Conservation (phyloP, 176 grass and related monocot genomes). For the Phragmites australis region DNA sequence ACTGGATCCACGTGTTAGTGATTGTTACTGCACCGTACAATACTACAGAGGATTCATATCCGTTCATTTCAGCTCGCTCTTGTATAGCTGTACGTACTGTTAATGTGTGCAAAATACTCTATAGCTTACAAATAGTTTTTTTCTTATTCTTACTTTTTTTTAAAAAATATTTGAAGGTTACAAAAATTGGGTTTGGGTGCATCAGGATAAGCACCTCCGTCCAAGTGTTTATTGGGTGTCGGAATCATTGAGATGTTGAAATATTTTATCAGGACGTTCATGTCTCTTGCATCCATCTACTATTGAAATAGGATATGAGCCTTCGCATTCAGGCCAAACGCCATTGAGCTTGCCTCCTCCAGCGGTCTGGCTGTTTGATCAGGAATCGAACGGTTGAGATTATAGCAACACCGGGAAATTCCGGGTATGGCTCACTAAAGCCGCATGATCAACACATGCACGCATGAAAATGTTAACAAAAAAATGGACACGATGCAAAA, state of each 20-base stretch:
- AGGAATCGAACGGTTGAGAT: neutral
- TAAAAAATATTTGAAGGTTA: neutral
- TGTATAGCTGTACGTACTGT: neutral
- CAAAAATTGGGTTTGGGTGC: neutral
- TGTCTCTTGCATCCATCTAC: constrained; percentile 20
- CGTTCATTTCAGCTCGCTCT: neutral
- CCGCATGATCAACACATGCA: neutral
- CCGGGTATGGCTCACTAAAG: neutral
- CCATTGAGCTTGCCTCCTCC: neutral
- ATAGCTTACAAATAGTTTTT: neutral
- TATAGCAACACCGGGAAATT: neutral
- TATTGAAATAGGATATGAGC: neutral
- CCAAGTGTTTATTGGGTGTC: neutral
- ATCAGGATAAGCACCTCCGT: neutral
- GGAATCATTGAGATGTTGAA: constrained; percentile 6
- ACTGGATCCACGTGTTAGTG: too few relatives aligned
- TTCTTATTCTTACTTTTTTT: neutral
- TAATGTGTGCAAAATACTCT: neutral
- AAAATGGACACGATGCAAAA: too few relatives aligned
- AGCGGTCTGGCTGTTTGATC: neutral
- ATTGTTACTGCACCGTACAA: too few relatives aligned
- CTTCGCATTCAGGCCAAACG: constrained; percentile 4
- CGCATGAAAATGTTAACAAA: neutral
- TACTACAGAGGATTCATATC: too few relatives aligned
- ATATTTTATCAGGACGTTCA: constrained; percentile 2